Evolutionary conservation across 192 early-diverging fungal species (phyloP).

Genomic region (Podochytrium sp.): DNA sequence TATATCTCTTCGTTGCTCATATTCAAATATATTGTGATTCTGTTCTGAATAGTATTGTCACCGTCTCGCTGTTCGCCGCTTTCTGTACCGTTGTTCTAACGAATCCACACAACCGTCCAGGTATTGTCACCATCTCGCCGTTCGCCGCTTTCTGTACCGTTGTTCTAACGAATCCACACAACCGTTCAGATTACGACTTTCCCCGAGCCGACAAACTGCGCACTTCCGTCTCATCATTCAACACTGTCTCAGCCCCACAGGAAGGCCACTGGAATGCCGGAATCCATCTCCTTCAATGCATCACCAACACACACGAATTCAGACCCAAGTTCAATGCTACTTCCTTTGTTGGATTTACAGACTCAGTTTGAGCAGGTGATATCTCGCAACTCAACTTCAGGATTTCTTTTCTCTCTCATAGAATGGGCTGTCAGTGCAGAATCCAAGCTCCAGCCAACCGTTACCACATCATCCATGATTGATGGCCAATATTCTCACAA

Average conservation of each 20-base stretch:
- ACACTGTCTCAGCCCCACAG: neutral
- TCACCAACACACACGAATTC: neutral
- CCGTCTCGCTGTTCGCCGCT: no score
- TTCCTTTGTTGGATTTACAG: slow-evolving; percentile 26
- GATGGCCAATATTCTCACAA: slow-evolving; percentile 3
- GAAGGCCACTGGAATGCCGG: slow-evolving; percentile 1
- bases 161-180: no score
- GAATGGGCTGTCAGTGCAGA: neutral
- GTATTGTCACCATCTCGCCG: no score
- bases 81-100: no score
- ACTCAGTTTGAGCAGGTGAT: slow-evolving; percentile 50
- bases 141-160: no score
- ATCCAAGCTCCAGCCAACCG: neutral
- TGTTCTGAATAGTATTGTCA: no score
- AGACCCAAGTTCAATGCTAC: slow-evolving; percentile 1
- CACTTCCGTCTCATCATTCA: no score
- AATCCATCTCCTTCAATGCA: neutral
- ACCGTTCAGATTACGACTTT: no score
- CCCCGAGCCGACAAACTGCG: no score
- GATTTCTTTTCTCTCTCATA: slow-evolving; percentile 36
- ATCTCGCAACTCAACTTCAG: slow-evolving; percentile 37
- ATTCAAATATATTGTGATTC: no score
- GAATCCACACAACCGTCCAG: no score
- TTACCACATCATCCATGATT: slow-evolving; percentile 7
- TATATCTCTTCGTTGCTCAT: no score